Evolutionary conservation across 202 grass and related monocot species (phyloP).

Genomic region (Hordeum pubiflorum): DNA sequence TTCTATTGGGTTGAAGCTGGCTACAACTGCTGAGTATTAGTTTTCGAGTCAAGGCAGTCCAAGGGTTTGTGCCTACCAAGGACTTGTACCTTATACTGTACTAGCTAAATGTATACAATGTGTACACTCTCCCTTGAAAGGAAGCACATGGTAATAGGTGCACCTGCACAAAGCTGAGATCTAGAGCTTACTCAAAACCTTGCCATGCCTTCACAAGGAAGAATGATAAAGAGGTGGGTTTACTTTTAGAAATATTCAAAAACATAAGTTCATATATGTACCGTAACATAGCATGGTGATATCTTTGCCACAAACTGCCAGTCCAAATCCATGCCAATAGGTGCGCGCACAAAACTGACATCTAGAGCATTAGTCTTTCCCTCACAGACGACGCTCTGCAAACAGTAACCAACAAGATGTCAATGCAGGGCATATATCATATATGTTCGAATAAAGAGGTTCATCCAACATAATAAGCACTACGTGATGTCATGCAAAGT

Average conservation of each 20-base stretch:
- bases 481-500: neutral
- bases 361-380: conserved; percentile 85
- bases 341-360: conserved; percentile 73
- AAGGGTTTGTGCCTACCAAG: neutral
- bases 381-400: conserved; percentile 77
- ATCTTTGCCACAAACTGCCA: conserved; percentile 86
- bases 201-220: neutral
- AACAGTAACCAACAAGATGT: conserved; percentile 6
- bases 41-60: neutral
- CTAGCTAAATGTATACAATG: neutral
- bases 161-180: conserved; percentile 1
- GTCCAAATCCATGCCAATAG: conserved; percentile 67
- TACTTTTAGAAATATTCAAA: neutral
- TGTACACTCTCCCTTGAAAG: neutral
- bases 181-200: neutral
- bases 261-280: conserved; percentile 35
- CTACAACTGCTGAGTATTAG: neutral
- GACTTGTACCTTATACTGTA: neutral
- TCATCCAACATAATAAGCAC: conserved; percentile 3
- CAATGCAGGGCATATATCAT: neutral
- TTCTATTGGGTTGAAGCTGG: neutral
- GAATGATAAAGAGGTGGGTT: neutral
- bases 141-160: neutral
- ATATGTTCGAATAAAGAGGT: neutral
- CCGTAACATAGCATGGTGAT: conserved; percentile 92